Percentiles rank a stretch among this genome's conserved stretches.
Conservation (phyloP, 768 basidiomycete genomes). For the Lactifluus subvellereus region DNA sequence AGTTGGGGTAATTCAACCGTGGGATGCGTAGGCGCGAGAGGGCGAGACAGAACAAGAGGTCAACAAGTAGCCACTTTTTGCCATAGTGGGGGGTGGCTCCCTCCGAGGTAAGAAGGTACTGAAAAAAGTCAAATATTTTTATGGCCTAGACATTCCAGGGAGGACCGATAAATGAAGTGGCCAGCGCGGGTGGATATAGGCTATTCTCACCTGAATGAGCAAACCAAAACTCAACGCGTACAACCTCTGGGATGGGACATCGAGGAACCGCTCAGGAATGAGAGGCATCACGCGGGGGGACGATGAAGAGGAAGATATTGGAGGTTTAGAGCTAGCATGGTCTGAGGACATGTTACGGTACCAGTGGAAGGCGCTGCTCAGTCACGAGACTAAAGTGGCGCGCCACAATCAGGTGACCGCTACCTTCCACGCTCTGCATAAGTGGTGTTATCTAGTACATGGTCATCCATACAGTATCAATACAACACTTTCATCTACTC, state of each 20-base stretch:
- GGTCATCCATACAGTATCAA: not conserved
- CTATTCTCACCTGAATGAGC: constrained; percentile 59
- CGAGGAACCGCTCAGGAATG: constrained; percentile 68
- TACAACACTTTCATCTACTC: constrained; percentile 20
- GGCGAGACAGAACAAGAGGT: constrained; percentile 51
- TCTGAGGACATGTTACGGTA: constrained; percentile 4
- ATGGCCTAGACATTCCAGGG: constrained; percentile 45
- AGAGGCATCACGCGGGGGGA: constrained; percentile 36
- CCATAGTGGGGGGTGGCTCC: constrained; percentile 39
- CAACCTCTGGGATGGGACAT: constrained; percentile 72
- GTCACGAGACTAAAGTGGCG: not conserved
- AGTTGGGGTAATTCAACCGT: constrained; percentile 58
- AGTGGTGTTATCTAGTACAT: too few species aligned
- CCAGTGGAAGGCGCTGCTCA: not conserved
- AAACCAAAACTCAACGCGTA: constrained; percentile 72
- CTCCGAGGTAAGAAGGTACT: constrained; percentile 44
- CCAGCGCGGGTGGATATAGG: not conserved
- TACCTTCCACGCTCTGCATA: not conserved
- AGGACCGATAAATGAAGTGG: not conserved
- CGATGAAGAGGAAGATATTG: not conserved
- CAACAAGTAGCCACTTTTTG: constrained; percentile 69
- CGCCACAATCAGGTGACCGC: constrained; percentile 13
- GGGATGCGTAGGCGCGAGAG: constrained; percentile 69
- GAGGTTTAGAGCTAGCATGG: constrained; percentile 5
- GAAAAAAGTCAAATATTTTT: constrained; percentile 67